Conservation (phyloP, 2,329 filamentous ascomycete genomes). For the Penicillium sp. region DNA sequence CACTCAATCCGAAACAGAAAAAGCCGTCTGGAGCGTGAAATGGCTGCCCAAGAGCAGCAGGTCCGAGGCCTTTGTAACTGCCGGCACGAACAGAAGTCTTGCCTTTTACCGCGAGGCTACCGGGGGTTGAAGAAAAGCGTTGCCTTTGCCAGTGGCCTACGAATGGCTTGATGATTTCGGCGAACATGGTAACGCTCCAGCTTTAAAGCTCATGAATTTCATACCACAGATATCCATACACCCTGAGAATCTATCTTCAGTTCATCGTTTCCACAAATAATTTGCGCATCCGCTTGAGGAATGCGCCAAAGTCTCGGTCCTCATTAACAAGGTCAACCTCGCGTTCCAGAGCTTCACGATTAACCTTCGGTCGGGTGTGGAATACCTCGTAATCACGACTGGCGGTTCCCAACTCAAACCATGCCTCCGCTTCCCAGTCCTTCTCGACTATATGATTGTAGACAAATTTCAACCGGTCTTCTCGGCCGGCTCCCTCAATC, state of each 20-base stretch:
- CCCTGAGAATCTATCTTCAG: slow-evolving; percentile 20
- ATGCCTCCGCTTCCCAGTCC: slow-evolving; percentile 85
- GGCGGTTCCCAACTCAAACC: slow-evolving; percentile 86
- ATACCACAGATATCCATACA: slow-evolving; percentile 5
- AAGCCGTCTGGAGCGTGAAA: slow-evolving; percentile 77
- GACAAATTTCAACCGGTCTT: slow-evolving; percentile 85
- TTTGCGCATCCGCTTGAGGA: slow-evolving; percentile 64
- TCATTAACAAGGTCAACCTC: slow-evolving; percentile 61
- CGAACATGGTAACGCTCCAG: slow-evolving; percentile 12
- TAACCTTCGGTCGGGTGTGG: slow-evolving; percentile 70
- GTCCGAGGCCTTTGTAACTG: slow-evolving; percentile 73
- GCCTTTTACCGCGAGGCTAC: slow-evolving; percentile 85
- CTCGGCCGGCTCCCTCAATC: slow-evolving; percentile 83
- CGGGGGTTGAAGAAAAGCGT: slow-evolving; percentile 51
- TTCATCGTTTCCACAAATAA: slow-evolving; percentile 60
- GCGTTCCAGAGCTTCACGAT: slow-evolving; percentile 55
- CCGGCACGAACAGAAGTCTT: slow-evolving; percentile 73
- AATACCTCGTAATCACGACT: slow-evolving; percentile 82
- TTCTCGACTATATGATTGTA: slow-evolving; percentile 85
- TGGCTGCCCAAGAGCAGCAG: slow-evolving; percentile 73
- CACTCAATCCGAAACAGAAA: slow-evolving; percentile 88
- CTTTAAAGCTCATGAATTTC: slow-evolving; percentile 18
- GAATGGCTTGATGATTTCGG: slow-evolving; percentile 14
- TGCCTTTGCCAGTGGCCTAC: neutral
- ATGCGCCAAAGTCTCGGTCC: slow-evolving; percentile 59